Conservation (phyloP, 2,329 filamentous ascomycete species). For the Rutstroemia sp. region DNA sequence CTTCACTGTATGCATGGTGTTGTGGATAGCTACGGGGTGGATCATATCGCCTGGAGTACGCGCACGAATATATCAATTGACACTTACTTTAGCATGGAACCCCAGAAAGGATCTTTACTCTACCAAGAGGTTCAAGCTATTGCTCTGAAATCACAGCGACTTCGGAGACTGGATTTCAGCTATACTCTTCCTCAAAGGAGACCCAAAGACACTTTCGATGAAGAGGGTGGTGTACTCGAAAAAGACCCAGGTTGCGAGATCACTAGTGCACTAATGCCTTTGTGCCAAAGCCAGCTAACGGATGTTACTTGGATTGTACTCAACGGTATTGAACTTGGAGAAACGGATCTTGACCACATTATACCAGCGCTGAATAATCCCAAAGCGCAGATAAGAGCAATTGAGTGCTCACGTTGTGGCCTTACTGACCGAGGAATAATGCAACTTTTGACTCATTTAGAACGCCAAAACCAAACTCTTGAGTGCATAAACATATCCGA, state of each 20-base stretch:
- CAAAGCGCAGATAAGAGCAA: conserved; percentile 55
- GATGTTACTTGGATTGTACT: conserved; percentile 65
- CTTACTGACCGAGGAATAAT: conserved; percentile 50
- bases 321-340: conserved; percentile 62
- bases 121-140: conserved; percentile 63
- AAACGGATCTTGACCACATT: conserved; percentile 56
- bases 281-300: conserved; percentile 59
- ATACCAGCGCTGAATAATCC: conserved; percentile 62
- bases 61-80: conserved; percentile 36
- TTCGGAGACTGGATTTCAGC: conserved; percentile 59
- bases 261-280: conserved; percentile 59
- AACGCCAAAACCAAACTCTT: conserved; percentile 57
- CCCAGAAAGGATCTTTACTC: conserved; percentile 42
- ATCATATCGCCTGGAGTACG: conserved; percentile 53
- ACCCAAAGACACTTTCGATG: conserved; percentile 34
- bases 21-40: conserved; percentile 50
- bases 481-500: conserved; percentile 62
- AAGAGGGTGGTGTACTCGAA: conserved; percentile 39
- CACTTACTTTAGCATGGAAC: conserved; percentile 28
- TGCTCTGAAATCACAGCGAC: conserved; percentile 55
- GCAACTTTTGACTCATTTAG: conserved; percentile 55
- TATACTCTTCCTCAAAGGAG: conserved; percentile 50
- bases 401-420: conserved; percentile 59
- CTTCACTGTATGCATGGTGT: conserved; percentile 58
- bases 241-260: conserved; percentile 61